Evolutionary conservation across 2,329 filamentous ascomycete genomes (phyloP).

Genomic region (Fusarium cicatricum): DNA sequence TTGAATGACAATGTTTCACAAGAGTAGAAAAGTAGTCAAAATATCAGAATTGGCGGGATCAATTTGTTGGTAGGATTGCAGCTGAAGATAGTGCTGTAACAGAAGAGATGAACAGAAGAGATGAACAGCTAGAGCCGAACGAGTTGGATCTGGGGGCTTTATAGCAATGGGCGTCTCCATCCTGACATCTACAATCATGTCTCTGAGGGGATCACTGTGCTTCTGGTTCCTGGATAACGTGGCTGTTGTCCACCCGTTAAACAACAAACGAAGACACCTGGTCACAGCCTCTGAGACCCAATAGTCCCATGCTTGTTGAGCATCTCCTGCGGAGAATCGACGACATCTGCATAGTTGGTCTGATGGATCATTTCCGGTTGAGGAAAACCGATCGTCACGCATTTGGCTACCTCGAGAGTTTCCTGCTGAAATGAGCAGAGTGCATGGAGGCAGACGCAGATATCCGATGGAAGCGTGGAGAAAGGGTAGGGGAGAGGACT

Average conservation of each 20-base stretch:
- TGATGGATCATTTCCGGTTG: slow-evolving; percentile 15
- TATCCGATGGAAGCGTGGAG: slow-evolving; percentile 25
- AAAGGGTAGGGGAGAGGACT: slow-evolving; percentile 1
- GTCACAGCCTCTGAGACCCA: slow-evolving; percentile 9
- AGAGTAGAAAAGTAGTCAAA: background rate
- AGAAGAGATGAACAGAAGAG: background rate
- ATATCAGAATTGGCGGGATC: background rate
- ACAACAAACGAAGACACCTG: slow-evolving; percentile 4
- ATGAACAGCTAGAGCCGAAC: background rate
- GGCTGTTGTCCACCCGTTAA: slow-evolving; percentile 7
- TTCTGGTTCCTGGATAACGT: slow-evolving; percentile 2
- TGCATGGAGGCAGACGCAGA: slow-evolving; percentile 34
- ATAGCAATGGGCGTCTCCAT: slow-evolving; percentile 10
- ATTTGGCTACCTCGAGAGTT: background rate
- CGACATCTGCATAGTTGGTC: background rate
- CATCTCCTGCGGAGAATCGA: slow-evolving; percentile 15
- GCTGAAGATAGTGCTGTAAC: background rate
- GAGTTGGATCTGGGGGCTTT: slow-evolving; percentile 12
- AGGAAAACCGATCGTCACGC: slow-evolving; percentile 7
- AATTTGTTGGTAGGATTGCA: background rate
- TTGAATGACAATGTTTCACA: background rate
- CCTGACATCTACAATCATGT: background rate
- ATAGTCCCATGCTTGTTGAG: background rate
- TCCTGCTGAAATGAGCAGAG: slow-evolving; percentile 27
- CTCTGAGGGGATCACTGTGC: background rate